These are phyloP conservation scores for Trametes gibbosa DNA, from an alignment of 768 basidiomycete species.

Conservation along the genomic window DNA sequence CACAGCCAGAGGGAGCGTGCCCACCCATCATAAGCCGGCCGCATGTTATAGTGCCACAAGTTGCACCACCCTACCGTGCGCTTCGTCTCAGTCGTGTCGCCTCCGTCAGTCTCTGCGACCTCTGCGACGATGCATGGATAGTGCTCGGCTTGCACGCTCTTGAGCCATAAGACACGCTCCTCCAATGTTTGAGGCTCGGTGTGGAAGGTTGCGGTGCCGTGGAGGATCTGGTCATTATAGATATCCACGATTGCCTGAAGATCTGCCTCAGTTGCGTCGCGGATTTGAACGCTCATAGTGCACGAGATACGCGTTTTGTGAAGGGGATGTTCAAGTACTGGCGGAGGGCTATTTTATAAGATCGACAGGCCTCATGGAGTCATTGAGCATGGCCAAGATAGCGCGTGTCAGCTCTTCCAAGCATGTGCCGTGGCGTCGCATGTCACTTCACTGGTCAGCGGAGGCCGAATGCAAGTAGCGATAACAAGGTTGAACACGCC, in stretches of 20 bases:
- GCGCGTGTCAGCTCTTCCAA: too few relatives aligned
- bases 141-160: neutral
- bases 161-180: conserved; percentile 6
- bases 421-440: too few relatives aligned
- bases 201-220: conserved; percentile 15
- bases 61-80: conserved; percentile 12
- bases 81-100: neutral
- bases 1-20: neutral
- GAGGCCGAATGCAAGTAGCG: too few relatives aligned
- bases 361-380: too few relatives aligned
- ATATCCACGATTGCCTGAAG: conserved; percentile 11
- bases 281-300: neutral
- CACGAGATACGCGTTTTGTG: too few relatives aligned
- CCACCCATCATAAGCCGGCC: conserved; percentile 12
- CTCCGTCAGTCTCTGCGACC: neutral
- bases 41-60: conserved; percentile 4
- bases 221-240: conserved; percentile 14
- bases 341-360: too few relatives aligned
- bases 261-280: neutral
- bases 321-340: too few relatives aligned
- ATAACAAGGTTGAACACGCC: too few relatives aligned
- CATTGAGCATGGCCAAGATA: too few relatives aligned
- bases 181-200: neutral
- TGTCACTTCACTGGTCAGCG: too few relatives aligned
- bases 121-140: conserved; percentile 17